These are phyloP conservation scores for Inga laurina DNA, from an alignment of 306 rosid species.

Conservation along the genomic window DNA sequence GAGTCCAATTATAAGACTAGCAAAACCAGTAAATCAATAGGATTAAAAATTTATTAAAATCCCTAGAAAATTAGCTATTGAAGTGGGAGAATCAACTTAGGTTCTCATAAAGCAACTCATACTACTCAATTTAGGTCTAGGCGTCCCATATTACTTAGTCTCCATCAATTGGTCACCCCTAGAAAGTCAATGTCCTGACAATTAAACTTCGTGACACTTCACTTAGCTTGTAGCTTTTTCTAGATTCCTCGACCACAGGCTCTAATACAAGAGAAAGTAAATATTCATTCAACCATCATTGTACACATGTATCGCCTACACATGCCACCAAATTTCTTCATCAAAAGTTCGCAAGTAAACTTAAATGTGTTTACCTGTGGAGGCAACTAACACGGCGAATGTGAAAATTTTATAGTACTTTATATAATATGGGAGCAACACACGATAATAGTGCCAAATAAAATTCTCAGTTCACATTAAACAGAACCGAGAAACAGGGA, in stretches of 20 bases:
- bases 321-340: background rate
- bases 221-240: background rate
- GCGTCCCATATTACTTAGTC: background rate
- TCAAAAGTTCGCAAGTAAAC: background rate
- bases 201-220: background rate
- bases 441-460: no score
- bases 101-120: background rate
- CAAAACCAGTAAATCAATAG: background rate
- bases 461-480: background rate
- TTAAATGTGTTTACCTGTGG: background rate
- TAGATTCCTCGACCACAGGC: background rate
- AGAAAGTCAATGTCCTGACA: background rate
- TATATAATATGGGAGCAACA: background rate
- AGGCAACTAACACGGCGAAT: background rate
- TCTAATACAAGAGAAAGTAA: background rate
- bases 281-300: background rate
- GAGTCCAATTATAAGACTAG: background rate
- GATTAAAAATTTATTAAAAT: background rate
- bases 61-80: background rate
- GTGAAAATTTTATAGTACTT: background rate
- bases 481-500: slow-evolving; percentile 32
- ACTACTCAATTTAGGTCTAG: background rate
- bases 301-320: background rate
- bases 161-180: background rate
- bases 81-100: background rate